Conservation (phyloP, 1,284 basidiomycete genomes). For the Ustilago hordei region DNA sequence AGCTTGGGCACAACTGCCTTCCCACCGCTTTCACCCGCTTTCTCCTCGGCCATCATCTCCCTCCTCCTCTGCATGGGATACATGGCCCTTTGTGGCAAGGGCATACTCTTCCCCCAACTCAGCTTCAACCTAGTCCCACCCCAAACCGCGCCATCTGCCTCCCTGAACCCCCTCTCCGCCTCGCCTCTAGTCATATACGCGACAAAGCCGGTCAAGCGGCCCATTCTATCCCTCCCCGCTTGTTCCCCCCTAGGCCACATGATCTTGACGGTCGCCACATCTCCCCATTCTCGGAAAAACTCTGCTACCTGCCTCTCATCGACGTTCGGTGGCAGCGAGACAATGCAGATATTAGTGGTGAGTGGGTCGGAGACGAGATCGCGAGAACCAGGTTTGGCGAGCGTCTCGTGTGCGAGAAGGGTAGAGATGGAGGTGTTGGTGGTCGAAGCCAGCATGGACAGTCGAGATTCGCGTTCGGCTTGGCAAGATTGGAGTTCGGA, state of each 20-base stretch:
- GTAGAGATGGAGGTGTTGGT: constrained; percentile 43
- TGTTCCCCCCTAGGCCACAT: constrained; percentile 70
- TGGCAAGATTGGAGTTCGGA: constrained; percentile 75
- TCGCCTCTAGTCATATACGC: constrained; percentile 92
- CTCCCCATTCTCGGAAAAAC: constrained; percentile 79
- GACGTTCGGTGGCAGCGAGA: constrained; percentile 83
- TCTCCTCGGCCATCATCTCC: not conserved
- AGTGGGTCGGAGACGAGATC: constrained; percentile 81
- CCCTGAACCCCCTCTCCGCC: constrained; percentile 85
- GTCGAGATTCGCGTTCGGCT: constrained; percentile 84
- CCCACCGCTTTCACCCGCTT: not conserved
- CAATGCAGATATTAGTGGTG: constrained; percentile 93
- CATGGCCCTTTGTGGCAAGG: constrained; percentile 75
- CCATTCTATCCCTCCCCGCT: constrained; percentile 73
- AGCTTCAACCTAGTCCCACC: constrained; percentile 84
- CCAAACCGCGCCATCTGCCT: constrained; percentile 92
- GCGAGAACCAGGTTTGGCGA: constrained; percentile 80
- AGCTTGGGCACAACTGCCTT: constrained; percentile 19
- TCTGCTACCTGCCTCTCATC: constrained; percentile 85
- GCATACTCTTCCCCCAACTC: constrained; percentile 95
- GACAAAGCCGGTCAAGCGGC: constrained; percentile 90
- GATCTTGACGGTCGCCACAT: constrained; percentile 72
- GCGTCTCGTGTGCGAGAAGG: constrained; percentile 77
- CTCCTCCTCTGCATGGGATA: constrained; percentile 24
- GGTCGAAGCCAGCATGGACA: constrained; percentile 62